Conservation (phyloP, 495 filamentous ascomycete genomes). For the Podospora bellae-mahoneyi region DNA sequence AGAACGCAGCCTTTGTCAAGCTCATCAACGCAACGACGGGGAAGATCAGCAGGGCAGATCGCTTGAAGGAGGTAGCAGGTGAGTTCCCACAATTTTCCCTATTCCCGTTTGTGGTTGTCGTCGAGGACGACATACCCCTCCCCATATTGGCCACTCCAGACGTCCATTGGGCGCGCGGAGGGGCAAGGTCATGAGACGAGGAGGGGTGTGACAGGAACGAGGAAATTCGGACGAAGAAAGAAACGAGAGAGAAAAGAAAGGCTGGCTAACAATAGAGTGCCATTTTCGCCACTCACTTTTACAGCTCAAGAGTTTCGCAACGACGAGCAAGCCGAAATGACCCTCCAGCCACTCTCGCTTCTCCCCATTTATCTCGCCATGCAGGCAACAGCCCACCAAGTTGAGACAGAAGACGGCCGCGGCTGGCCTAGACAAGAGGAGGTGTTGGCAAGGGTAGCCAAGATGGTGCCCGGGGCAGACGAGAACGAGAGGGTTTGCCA, state of each 20-base stretch:
- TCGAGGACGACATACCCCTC: neutral
- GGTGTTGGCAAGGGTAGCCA: slow-evolving; percentile 35
- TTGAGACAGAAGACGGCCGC: slow-evolving; percentile 27
- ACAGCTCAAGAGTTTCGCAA: slow-evolving; percentile 38
- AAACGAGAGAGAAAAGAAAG: slow-evolving; percentile 3
- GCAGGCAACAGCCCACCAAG: slow-evolving; percentile 48
- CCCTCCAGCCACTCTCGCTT: slow-evolving; percentile 56
- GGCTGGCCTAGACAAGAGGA: slow-evolving; percentile 32
- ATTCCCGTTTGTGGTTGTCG: neutral
- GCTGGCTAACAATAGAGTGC: slow-evolving; percentile 2
- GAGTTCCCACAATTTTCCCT: slow-evolving; percentile 19
- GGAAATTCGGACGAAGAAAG: slow-evolving; percentile 10
- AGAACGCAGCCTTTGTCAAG: slow-evolving; percentile 90
- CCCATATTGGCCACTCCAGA: slow-evolving; percentile 5
- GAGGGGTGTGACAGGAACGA: slow-evolving; percentile 12
- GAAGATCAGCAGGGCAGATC: slow-evolving; percentile 23
- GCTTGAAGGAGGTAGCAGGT: slow-evolving; percentile 34
- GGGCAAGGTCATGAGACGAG: slow-evolving; percentile 1
- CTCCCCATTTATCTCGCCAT: slow-evolving; percentile 76
- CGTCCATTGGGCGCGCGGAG: neutral
- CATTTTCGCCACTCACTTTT: slow-evolving; percentile 14
- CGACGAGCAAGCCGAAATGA: slow-evolving; percentile 42
- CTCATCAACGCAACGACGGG: slow-evolving; percentile 57
- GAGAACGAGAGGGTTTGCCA: slow-evolving; percentile 47
- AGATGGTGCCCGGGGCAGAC: slow-evolving; percentile 44